phyloP scores from a whole-genome alignment of 2,329 filamentous ascomycete species.

The Metarhizium rileyi region DNA sequence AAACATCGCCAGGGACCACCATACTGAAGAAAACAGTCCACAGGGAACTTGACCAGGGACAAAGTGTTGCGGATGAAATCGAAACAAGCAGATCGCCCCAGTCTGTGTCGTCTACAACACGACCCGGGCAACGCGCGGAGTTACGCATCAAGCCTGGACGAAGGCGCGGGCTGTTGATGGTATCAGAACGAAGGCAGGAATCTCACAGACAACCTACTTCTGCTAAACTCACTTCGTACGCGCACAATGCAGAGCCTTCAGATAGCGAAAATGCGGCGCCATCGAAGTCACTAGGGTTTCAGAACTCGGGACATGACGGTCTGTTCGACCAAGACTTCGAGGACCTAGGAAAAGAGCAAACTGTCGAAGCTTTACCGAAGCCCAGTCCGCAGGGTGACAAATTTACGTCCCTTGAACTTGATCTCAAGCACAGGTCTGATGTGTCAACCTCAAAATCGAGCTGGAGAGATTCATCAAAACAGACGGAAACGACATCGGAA shows the following conservation, averaged over 20 bases:
- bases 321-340: background rate
- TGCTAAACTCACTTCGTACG: background rate
- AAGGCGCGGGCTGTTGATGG: constrained; percentile 37
- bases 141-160: constrained; percentile 37
- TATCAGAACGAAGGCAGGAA: constrained; percentile 25
- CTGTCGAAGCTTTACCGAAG: background rate
- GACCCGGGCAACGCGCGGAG: constrained; percentile 28
- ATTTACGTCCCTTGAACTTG: background rate
- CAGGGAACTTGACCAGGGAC: background rate
- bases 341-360: background rate
- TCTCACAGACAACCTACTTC: background rate
- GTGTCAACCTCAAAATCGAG: background rate
- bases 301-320: background rate
- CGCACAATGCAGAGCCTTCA: fast-evolving
- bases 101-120: background rate
- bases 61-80: background rate
- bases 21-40: background rate
- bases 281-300: background rate
- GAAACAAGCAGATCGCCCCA: background rate
- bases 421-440: background rate
- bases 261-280: background rate
- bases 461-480: background rate
- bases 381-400: background rate
- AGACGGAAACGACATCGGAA: background rate
- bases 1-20: background rate